Evolutionary conservation across 2,329 filamentous ascomycete genomes (phyloP).

Genomic region (Phialophora expanda): DNA sequence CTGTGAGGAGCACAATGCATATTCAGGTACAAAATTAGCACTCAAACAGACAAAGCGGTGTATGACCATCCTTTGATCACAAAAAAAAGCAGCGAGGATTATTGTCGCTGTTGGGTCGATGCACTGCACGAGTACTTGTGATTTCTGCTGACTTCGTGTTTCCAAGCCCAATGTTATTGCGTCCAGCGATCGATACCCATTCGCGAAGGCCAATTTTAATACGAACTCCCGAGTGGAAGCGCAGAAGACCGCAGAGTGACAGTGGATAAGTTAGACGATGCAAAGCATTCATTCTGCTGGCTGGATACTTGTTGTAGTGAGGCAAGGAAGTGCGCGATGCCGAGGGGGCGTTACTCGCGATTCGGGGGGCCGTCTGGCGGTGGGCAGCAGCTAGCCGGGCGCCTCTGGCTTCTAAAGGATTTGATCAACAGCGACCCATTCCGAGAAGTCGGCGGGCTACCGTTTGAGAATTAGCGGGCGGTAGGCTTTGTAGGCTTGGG

Average conservation of each 20-base stretch:
- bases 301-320: not conserved
- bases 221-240: not conserved
- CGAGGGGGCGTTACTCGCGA: constrained; percentile 1
- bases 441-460: constrained; percentile 11
- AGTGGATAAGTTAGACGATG: constrained; percentile 16
- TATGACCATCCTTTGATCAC: not conserved
- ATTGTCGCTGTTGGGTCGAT: not conserved
- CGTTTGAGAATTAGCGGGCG: constrained; percentile 19
- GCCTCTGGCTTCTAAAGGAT: constrained; percentile 12
- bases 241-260: constrained; percentile 17
- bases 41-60: constrained; percentile 4
- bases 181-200: constrained; percentile 5
- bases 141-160: not conserved
- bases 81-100: not conserved
- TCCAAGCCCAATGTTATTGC: not conserved
- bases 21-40: constrained; percentile 22
- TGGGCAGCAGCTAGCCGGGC: constrained; percentile 10
- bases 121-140: not conserved
- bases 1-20: constrained; percentile 13
- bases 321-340: constrained; percentile 7
- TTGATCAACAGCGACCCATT: constrained; percentile 15
- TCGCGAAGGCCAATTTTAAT: constrained; percentile 14
- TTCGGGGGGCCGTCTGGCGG: constrained; percentile 4
- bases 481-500: not conserved
- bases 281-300: constrained; percentile 9